Conservation (phyloP, 768 basidiomycete genomes). For the Mycena pura region DNA sequence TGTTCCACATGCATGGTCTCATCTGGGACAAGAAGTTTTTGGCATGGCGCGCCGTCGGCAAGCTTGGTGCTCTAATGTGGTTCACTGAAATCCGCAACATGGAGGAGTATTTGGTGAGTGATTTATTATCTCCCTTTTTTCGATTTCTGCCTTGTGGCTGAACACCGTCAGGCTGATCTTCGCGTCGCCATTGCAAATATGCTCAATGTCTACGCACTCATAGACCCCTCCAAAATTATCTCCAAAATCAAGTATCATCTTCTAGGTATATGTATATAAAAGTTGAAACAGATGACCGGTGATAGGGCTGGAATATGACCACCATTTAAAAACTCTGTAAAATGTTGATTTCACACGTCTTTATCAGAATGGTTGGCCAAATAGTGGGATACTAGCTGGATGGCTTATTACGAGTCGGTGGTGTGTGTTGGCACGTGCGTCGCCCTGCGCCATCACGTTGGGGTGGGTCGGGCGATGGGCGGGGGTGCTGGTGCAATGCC, state of each 20-base stretch:
- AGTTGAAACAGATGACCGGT: too few relatives aligned
- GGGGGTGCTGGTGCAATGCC: too few relatives aligned
- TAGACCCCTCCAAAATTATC: constrained; percentile 1
- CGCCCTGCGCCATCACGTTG: too few relatives aligned
- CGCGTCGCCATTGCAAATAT: not conserved
- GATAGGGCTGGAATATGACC: too few relatives aligned
- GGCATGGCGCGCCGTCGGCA: constrained; percentile 29
- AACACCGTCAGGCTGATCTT: not conserved
- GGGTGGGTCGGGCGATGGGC: too few relatives aligned
- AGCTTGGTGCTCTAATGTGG: constrained; percentile 36
- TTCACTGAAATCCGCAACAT: constrained; percentile 31
- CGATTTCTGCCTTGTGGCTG: not conserved
- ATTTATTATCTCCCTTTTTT: not conserved
- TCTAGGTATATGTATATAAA: too few relatives aligned
- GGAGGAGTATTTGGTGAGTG: constrained; percentile 29
- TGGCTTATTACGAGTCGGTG: too few relatives aligned
- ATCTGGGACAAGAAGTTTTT: constrained; percentile 25
- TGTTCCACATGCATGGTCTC: constrained; percentile 46
- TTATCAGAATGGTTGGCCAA: too few relatives aligned
- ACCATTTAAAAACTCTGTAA: too few relatives aligned
- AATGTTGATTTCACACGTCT: too few relatives aligned
- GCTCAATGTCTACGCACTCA: not conserved
- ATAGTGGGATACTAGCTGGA: too few relatives aligned
- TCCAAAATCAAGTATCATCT: not conserved
- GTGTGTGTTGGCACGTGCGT: too few relatives aligned